A percentile compares a stretch with the other conserved stretches of the same genome.
Conservation (phyloP, 805 yeast species). For the Lipomyces chichibuensis region DNA sequence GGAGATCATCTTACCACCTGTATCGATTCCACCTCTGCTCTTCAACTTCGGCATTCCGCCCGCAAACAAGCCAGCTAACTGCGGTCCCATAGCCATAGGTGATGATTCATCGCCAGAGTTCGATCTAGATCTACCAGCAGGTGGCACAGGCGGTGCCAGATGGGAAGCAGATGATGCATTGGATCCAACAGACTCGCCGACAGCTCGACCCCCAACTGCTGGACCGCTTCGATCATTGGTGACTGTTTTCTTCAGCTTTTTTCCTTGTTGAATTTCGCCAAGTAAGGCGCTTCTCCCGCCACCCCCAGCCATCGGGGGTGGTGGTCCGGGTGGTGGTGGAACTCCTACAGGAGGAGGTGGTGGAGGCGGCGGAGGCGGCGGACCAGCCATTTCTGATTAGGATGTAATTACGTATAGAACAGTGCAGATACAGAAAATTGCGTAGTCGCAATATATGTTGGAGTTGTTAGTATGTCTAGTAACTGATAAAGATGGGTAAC, state of each 20-base stretch:
- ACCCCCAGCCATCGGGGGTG: slow-evolving; percentile 31
- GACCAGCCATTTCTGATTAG: slow-evolving; percentile 24
- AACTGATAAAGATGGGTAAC: neutral
- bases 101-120: neutral
- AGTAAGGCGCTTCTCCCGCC: slow-evolving; percentile 50
- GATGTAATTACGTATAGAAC: neutral
- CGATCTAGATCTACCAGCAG: slow-evolving; percentile 14
- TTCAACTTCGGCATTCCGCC: slow-evolving; percentile 78
- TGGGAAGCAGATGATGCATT: slow-evolving; percentile 23
- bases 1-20: slow-evolving; percentile 33
- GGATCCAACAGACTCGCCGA: slow-evolving; percentile 12
- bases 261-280: slow-evolving; percentile 81
- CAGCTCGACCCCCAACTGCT: slow-evolving; percentile 47
- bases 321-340: slow-evolving; percentile 35
- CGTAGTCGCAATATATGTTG: neutral
- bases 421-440: neutral
- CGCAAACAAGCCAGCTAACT: slow-evolving; percentile 68
- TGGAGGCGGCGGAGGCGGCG: slow-evolving; percentile 37
- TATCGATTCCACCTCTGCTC: slow-evolving; percentile 46
- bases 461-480: neutral
- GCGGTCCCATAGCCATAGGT: slow-evolving; percentile 18
- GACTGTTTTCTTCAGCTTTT: slow-evolving; percentile 58
- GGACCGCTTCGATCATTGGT: slow-evolving; percentile 74
- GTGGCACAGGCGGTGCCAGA: slow-evolving; percentile 36
- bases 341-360: slow-evolving; percentile 36